Base-by-base conservation (phyloP, 2,329 filamentous ascomycete species). In the Trichoderma sp. region DNA sequence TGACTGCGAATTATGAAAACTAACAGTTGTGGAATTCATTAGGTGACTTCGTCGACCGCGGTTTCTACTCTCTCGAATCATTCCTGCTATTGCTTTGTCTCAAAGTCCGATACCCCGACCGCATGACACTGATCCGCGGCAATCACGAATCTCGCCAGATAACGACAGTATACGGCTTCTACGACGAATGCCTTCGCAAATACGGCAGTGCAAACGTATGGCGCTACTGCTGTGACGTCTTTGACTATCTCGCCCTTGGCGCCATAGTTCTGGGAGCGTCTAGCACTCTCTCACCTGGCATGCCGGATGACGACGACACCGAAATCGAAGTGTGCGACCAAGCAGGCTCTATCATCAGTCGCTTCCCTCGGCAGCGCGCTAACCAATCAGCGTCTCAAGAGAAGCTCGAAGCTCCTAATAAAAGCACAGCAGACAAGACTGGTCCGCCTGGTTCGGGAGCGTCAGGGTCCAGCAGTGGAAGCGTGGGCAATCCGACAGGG, bases 101-200 rank as follows among this genome's bases (percentile, higher is more conserved):
- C 75, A 98, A 98, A 86, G 95, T 98, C 71, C 91, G 95, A 78
- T 98, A 98, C 78, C 96, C 95, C 65, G 94, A 98, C 80, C 93
- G 96, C 74, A 97, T 98, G 83, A 98, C 96, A 4, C 87, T 98
- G 52, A 97, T 98, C 76, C 88, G 95, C 72, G 95, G 95, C 72
- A 97, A 97, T 79, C 94, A 97, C 83, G 95, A 98, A 81, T 97
- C 94, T 55, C 89, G 95, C 69, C 95, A 98, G 80, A 98, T 98
- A 73, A 98, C 95, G 26, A 97, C 93, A 5, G 95, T 98, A 16
- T 98, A 98, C 79, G 95, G 95, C 71, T 98, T 98, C 83, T 98
- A 98, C 83, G 95, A 98, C 77, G 95, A 98, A 82, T 98, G 95
- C 76, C 85, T 97, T 72, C 87, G 95, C 66, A 98, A 98, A 81